phyloP scores from a whole-genome alignment of 23 red algal genomes.

The Gracilaria domingensis region DNA sequence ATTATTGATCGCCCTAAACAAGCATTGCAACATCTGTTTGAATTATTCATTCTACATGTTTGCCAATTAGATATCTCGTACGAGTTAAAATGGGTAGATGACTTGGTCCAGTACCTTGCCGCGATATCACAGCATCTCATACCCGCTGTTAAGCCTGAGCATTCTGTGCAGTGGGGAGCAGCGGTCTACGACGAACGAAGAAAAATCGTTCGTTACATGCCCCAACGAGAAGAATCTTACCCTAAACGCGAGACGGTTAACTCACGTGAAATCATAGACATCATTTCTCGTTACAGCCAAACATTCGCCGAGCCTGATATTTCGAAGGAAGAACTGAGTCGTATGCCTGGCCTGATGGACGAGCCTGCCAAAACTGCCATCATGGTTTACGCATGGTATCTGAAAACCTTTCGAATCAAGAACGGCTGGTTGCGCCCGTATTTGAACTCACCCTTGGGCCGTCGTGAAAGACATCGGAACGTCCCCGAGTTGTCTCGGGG shows the following conservation, averaged over 20 bases:
- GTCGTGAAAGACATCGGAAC: constrained; percentile 36
- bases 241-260: constrained; percentile 12
- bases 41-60: constrained; percentile 65
- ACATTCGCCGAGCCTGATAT: constrained; percentile 55
- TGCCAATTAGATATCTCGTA: constrained; percentile 41
- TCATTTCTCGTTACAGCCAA: constrained; percentile 36
- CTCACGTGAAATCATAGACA: constrained; percentile 30
- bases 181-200: constrained; percentile 13
- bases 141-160: constrained; percentile 14
- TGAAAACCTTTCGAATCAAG: constrained; percentile 30
- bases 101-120: constrained; percentile 45
- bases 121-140: constrained; percentile 49
- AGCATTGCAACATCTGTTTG: constrained; percentile 65
- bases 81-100: constrained; percentile 28
- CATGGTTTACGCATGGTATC: constrained; percentile 73
- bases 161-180: constrained; percentile 58
- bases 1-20: constrained; percentile 68
- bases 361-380: constrained; percentile 67
- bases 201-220: background rate
- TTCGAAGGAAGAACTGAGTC: constrained; percentile 4
- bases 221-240: constrained; percentile 31
- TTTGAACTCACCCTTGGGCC: constrained; percentile 40
- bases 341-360: constrained; percentile 68
- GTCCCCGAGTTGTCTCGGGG: background rate
- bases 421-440: constrained; percentile 67